Percentiles rank a stretch among this genome's conserved stretches.
Evolutionary conservation across 2,329 filamentous ascomycete genomes (phyloP).

Genomic region (Pseudogymnoascus sp.): DNA sequence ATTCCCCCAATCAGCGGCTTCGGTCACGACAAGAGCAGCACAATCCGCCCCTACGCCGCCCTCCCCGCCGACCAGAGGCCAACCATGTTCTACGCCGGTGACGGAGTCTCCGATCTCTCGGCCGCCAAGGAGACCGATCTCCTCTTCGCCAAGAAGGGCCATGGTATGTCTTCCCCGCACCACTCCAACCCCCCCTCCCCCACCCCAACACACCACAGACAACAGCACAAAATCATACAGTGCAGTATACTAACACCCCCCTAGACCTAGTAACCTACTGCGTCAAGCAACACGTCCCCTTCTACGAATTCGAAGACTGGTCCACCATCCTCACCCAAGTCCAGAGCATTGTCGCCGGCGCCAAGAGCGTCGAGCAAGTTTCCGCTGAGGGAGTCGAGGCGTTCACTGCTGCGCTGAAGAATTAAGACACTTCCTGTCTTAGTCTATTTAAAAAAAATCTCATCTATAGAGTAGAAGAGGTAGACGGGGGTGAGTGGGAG

Average conservation of each 20-base stretch:
- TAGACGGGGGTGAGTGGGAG: background rate
- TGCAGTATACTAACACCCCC: constrained; percentile 12
- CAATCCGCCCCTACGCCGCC: constrained; percentile 78
- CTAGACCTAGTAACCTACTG: constrained; percentile 82
- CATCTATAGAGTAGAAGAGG: background rate
- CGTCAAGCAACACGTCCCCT: constrained; percentile 74
- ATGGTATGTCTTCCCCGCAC: constrained; percentile 48
- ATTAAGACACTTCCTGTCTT: background rate
- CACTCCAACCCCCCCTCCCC: too few species aligned
- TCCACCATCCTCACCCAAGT: constrained; percentile 67
- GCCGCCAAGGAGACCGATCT: constrained; percentile 89
- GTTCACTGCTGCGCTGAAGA: constrained; percentile 15
- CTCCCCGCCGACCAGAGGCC: constrained; percentile 64
- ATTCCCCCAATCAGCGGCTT: constrained; percentile 42
- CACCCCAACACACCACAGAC: too few species aligned
- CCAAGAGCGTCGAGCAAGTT: constrained; percentile 62
- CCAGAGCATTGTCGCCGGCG: constrained; percentile 68
- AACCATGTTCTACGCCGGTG: constrained; percentile 87
- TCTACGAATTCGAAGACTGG: constrained; percentile 83
- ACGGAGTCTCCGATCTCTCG: constrained; percentile 86
- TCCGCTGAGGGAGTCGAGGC: constrained; percentile 36
- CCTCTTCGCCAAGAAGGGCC: constrained; percentile 85
- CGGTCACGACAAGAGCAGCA: constrained; percentile 94
- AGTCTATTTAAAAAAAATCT: too few species aligned
- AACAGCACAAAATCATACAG: too few species aligned